A percentile compares a stretch with the other conserved stretches of the same genome.
phyloP scores from a whole-genome alignment of 176 grass and related monocot genomes.

The Triticum turgidum region DNA sequence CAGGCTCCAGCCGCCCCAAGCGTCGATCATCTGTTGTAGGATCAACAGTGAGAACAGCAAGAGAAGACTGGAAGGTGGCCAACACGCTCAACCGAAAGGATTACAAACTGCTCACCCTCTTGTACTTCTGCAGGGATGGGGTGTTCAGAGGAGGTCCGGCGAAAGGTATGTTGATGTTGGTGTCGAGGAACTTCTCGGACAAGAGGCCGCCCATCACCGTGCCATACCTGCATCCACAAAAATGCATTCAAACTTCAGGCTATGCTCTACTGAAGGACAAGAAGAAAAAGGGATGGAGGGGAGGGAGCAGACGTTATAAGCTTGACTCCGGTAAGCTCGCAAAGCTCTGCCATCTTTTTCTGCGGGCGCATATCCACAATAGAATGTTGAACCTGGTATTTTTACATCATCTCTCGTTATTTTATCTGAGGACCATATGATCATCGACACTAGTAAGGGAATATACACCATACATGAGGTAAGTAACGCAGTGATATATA shows the following conservation, averaged over 20 bases:
- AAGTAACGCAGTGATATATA: conserved; percentile 11
- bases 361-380: conserved; percentile 90
- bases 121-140: conserved; percentile 90
- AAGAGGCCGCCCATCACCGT: conserved; percentile 92
- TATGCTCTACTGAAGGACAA: not conserved
- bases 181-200: conserved; percentile 92
- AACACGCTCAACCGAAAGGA: conserved; percentile 3
- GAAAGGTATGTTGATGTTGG: conserved; percentile 80
- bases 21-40: conserved; percentile 76
- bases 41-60: conserved; percentile 8
- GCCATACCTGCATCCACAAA: conserved; percentile 59
- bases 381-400: conserved; percentile 89
- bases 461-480: not conserved
- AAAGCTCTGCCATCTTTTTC: conserved; percentile 86
- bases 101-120: conserved; percentile 52
- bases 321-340: conserved; percentile 81
- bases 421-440: not conserved
- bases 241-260: not conserved
- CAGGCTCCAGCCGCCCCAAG: conserved; percentile 87
- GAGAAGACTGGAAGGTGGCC: not conserved
- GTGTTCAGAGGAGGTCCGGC: conserved; percentile 83
- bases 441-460: not conserved
- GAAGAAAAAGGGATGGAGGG: not conserved
- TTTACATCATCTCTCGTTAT: not conserved
- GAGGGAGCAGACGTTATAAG: conserved; percentile 74